Base-by-base conservation (phyloP, 345 rosid species). In the Adansonia digitata region DNA sequence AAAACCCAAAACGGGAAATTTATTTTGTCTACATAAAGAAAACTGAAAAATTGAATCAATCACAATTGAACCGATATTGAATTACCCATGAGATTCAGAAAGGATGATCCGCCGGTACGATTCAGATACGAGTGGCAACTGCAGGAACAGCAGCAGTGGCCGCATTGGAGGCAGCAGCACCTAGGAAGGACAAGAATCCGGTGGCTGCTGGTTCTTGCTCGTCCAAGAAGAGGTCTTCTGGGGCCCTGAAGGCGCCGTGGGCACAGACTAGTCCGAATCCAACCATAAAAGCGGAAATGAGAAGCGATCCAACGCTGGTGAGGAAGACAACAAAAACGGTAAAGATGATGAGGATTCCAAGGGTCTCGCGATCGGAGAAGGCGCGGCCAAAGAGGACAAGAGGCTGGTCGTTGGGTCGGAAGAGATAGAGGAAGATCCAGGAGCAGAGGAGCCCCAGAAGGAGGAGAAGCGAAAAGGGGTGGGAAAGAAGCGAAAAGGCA, bases 331-430 rank as follows among this genome's bases (percentile, higher is more conserved):
- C 93, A 64, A 92, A 84, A 39, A 90, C 73, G 71, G 92, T 92
- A 15, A 85, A 76, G 20, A 88, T 39, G 15, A 87, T 65, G 51
- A 92, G 84, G 40, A 88, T 67, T 3, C 93, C 93, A 0, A 92
- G 86, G n/a, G 97, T 92, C 75, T 92, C 97, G 7, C 89, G 88
- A 60, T 90, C 94, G 29, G 87, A 79, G 74, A 81, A 92, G 0
- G 84, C 74, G 11, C 97, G 90, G 14, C 97, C 94, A 3, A 87
- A 75, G 18, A 90, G 0, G 6, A 90, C 82, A 1, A 92, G 75
- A 0, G 97, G 97, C 79, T 86, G 94, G 57, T 90, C 94, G 0
- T 91, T 46, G 5, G 94, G 91, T 29, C 97, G 92, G 83, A 92
- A 90, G 11, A 92, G 82, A 77, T 90, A 92, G 42, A 92, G 86